A percentile compares a stretch with the other conserved stretches of the same genome.
These are phyloP conservation scores for Gentiana dahurica DNA, from an alignment of 257 asterid species.

Conservation along the genomic window DNA sequence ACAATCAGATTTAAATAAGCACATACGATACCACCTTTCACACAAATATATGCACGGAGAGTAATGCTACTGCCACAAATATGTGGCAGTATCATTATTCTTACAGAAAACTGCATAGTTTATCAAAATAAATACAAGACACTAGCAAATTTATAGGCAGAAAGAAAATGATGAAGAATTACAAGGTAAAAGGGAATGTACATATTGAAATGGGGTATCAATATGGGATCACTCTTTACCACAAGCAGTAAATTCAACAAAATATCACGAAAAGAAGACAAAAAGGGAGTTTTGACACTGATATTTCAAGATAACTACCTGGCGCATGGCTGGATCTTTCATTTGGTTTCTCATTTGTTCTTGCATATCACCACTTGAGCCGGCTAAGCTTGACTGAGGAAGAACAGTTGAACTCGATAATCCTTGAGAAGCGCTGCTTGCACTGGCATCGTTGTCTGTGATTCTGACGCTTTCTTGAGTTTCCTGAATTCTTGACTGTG, in stretches of 20 bases:
- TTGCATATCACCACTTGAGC: constrained; percentile 60
- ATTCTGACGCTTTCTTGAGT: constrained; percentile 14
- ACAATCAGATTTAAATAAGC: constrained; percentile 12
- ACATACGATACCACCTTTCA: no score
- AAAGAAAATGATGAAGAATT: no score
- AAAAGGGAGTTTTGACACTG: not conserved
- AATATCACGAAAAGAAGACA: not conserved
- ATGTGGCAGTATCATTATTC: no score
- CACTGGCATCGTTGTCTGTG: constrained; percentile 38
- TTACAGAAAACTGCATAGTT: no score
- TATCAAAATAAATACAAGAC: no score
- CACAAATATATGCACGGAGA: not conserved
- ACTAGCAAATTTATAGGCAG: no score
- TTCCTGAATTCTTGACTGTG: constrained; percentile 23
- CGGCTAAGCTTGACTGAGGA: constrained; percentile 38
- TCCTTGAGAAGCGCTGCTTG: constrained; percentile 11
- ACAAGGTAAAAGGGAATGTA: not conserved
- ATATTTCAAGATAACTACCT: constrained; percentile 39
- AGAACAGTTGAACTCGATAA: constrained; percentile 21
- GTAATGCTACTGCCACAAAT: no score
- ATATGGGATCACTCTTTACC: no score
- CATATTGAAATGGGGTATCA: no score
- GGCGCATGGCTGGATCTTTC: constrained; percentile 96
- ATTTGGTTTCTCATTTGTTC: constrained; percentile 92
- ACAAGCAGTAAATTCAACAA: not conserved